Evolutionary conservation across 352 stramenopile genomes (phyloP).

Genomic region (Pythium periplocum): DNA sequence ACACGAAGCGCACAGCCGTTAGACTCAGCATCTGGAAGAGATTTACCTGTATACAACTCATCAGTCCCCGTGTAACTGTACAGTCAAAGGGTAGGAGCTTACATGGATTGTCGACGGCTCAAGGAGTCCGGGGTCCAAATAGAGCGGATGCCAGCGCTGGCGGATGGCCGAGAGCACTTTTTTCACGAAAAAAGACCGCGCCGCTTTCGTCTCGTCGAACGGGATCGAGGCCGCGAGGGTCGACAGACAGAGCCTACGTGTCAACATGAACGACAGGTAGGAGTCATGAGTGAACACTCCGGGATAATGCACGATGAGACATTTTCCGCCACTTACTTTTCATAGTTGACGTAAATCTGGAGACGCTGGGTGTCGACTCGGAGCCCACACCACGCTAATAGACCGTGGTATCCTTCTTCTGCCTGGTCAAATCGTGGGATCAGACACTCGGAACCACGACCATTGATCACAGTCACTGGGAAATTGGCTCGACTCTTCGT

Average conservation of each 20-base stretch:
- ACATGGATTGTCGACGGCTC: conserved; percentile 35
- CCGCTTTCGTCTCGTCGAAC: conserved; percentile 48
- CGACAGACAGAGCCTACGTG: conserved; percentile 22
- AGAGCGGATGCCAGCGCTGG: conserved; percentile 66
- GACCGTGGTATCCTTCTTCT: background rate
- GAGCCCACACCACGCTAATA: conserved; percentile 64
- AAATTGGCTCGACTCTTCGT: conserved; percentile 72
- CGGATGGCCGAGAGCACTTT: conserved; percentile 60
- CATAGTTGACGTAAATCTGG: conserved; percentile 75
- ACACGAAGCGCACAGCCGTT: conserved; percentile 39
- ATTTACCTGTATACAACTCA: conserved; percentile 27
- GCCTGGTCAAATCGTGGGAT: conserved; percentile 19
- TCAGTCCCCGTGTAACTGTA: too few relatives aligned
- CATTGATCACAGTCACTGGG: conserved; percentile 3
- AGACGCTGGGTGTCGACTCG: conserved; percentile 45
- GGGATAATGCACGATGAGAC: too few relatives aligned
- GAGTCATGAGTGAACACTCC: background rate
- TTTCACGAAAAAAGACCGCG: conserved; percentile 48
- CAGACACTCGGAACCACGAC: conserved; percentile 3
- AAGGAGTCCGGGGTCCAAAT: conserved; percentile 45
- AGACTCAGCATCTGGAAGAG: conserved; percentile 54
- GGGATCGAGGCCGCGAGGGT: conserved; percentile 42
- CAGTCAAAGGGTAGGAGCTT: background rate
- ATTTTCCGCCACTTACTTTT: conserved; percentile 40
- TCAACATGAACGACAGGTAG: background rate